A percentile compares a stretch with the other conserved stretches of the same genome.
Evolutionary conservation across 768 basidiomycete species (phyloP).

Genomic region (Lentinula edodes): DNA sequence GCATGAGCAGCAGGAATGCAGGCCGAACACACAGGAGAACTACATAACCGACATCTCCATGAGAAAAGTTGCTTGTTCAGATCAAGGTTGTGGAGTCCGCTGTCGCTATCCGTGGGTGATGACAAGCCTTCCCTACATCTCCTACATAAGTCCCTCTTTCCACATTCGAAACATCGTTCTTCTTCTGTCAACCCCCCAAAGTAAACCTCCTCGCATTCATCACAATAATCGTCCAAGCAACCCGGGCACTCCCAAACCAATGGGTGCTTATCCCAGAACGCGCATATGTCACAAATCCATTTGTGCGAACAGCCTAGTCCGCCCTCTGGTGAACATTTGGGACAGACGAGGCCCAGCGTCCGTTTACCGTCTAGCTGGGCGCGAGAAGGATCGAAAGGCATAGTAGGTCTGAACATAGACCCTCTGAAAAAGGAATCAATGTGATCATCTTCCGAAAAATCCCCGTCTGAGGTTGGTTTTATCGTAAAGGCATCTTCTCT

Average conservation of each 20-base stretch:
- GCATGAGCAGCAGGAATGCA: background rate
- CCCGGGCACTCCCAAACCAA: constrained; percentile 8
- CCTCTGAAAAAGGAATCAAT: background rate
- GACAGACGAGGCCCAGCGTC: constrained; percentile 4
- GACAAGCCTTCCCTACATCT: background rate
- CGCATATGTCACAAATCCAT: constrained; percentile 7
- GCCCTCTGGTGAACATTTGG: constrained; percentile 4
- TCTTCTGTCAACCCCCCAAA: background rate
- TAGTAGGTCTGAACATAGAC: background rate
- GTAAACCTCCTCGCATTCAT: constrained; percentile 1
- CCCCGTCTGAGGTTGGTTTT: background rate
- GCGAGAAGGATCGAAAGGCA: background rate
- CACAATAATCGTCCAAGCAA: constrained; percentile 4
- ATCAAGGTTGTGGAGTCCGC: background rate
- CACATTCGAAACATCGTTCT: constrained; percentile 5
- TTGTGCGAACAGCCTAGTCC: constrained; percentile 5
- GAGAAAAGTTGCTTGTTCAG: background rate
- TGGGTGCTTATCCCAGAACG: constrained; percentile 5
- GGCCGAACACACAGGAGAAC: background rate
- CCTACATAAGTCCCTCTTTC: constrained; percentile 1
- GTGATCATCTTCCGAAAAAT: background rate
- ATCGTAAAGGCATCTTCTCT: background rate
- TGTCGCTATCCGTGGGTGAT: background rate
- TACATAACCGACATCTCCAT: constrained; percentile 5
- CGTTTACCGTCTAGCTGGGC: background rate